phyloP scores from a whole-genome alignment of 1,139 yeast genomes.

The Candida tropicalis region DNA sequence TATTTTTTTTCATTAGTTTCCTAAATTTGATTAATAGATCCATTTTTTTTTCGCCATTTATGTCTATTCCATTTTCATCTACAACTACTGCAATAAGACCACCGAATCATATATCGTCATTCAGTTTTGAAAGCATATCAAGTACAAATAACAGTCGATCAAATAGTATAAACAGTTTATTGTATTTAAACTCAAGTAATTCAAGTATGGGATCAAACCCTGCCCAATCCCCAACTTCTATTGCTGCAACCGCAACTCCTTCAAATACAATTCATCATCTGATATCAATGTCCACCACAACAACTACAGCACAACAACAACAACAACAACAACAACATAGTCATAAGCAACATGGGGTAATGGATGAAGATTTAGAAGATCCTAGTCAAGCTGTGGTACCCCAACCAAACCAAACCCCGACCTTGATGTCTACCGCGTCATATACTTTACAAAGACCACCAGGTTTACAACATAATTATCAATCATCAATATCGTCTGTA shows the following conservation, averaged over 20 bases:
- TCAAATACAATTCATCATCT: neutral
- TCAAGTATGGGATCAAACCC: slow-evolving; percentile 8
- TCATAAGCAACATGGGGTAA: neutral
- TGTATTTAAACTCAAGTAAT: slow-evolving; percentile 2
- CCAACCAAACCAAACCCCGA: slow-evolving; percentile 3
- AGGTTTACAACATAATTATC: slow-evolving; percentile 10
- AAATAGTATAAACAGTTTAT: slow-evolving; percentile 2
- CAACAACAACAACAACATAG: neutral
- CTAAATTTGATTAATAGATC: too few species aligned
- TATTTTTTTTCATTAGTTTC: neutral
- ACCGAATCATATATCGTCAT: slow-evolving; percentile 1
- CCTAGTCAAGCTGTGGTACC: neutral
- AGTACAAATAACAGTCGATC: slow-evolving; percentile 5
- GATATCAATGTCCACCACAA: neutral
- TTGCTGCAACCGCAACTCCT: slow-evolving; percentile 2
- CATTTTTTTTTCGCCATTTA: neutral
- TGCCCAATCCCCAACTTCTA: slow-evolving; percentile 1
- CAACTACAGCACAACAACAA: neutral
- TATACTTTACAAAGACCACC: slow-evolving; percentile 12
- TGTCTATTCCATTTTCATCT: slow-evolving; percentile 3
- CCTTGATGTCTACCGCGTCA: slow-evolving; percentile 2
- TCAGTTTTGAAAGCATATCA: slow-evolving; percentile 6
- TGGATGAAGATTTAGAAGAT: neutral
- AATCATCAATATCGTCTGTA: slow-evolving; percentile 13
- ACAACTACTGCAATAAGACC: neutral